Evolutionary conservation across 768 basidiomycete species (phyloP), one percentile per base, ranked within the genome.

Genomic region (Boletus rubescentipes): DNA sequence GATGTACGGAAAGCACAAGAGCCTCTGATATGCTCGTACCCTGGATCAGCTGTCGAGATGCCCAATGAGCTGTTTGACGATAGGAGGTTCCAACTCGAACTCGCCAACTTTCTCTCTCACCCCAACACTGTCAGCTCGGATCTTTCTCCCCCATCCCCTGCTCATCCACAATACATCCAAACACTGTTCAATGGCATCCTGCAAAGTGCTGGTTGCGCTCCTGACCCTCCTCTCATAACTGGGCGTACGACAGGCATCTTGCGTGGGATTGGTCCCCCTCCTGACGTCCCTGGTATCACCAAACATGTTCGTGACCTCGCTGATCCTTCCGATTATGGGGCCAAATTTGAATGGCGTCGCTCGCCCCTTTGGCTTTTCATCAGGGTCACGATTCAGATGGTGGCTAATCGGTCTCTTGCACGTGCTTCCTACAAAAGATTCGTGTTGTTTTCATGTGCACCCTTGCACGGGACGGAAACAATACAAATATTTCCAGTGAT

Each of bases 401-500:
- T 67, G 0, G 29, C 66, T 9, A 36, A 43, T 43, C 47, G 47
- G 4, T 42, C 39, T 7, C 18, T 55, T 21, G 51, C 52, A 15
- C 8, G 49, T 12, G 39, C 36, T 11, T 65, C 61, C 2, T 83
- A 83, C 66, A 83, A 82, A 49, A 11, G 34, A 9, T 82, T 83
- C 63, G 74, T 79, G 61, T 54, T 76, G 5, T 79, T 72, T 64
- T 80, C 48, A 53, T 74, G 36, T 60, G 70, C 2, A 42, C 57
- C 23, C 43, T 65, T 1, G 51, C 75, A n/a, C 4, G 55, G 9
- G 18, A 61, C 4, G 67, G 67, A 8, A 49, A 65, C 1, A 40
- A 57, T 2, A 4, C 4, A 0, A 20, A 58, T 15, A 43, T 58
- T 34, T 40, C 56, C 8, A 64, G 51, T 36, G 61, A 72, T 36